Percentiles rank a stretch among this genome's conserved stretches.
Evolutionary conservation across 2,329 filamentous ascomycete species (phyloP).

Genomic region (Ophiostoma sp.): DNA sequence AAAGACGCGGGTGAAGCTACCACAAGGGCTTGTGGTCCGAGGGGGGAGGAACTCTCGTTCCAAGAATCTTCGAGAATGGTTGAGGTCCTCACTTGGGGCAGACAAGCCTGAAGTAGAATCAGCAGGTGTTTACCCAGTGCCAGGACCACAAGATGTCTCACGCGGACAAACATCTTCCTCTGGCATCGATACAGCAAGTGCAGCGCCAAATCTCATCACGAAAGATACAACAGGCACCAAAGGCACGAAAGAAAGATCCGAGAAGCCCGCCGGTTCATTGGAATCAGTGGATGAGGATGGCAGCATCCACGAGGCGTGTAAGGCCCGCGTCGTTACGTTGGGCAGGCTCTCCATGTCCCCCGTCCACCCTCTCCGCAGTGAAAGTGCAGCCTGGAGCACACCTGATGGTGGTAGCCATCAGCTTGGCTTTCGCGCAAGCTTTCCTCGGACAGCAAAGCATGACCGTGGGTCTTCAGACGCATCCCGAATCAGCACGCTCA

Average conservation of each 20-base stretch:
- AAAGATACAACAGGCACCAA: too few relatives aligned
- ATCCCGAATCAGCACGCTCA: conserved; percentile 24
- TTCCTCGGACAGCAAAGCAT: not conserved
- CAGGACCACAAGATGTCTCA: not conserved
- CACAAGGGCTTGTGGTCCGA: conserved; percentile 10
- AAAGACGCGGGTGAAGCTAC: not conserved
- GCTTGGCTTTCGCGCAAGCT: not conserved
- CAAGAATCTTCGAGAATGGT: conserved; percentile 13
- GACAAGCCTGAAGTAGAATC: not conserved
- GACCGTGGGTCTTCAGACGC: conserved; percentile 12
- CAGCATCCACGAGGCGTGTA: conserved; percentile 30
- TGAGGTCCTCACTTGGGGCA: conserved; percentile 10
- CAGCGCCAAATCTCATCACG: not conserved
- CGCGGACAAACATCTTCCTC: not conserved
- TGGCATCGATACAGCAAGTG: not conserved
- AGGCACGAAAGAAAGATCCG: not conserved
- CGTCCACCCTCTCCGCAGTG: not conserved
- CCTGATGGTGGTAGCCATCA: not conserved
- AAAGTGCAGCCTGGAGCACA: not conserved
- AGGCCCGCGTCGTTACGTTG: conserved; percentile 23
- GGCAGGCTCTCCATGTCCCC: conserved; percentile 14
- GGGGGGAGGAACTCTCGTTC: not conserved
- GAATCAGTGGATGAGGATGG: conserved; percentile 27
- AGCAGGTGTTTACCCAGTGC: too few relatives aligned
- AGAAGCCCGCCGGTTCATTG: conserved; percentile 14